A percentile compares a stretch with the other conserved stretches of the same genome.
These are phyloP conservation scores for Aspergillus novofumigatus DNA, from an alignment of 2,329 filamentous ascomycete species.

Conservation along the genomic window DNA sequence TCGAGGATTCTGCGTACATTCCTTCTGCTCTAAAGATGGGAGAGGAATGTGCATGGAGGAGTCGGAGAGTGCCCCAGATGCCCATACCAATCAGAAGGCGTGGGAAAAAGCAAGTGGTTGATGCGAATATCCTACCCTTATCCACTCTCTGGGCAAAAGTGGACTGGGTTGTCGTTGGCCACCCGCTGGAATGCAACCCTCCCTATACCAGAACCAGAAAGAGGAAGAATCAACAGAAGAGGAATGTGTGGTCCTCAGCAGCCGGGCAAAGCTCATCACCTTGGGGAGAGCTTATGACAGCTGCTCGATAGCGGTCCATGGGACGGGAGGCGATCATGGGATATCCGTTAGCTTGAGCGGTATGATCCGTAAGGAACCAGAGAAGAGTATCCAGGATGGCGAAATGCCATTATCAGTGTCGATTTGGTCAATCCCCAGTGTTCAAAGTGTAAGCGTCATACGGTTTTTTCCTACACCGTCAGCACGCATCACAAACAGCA, in stretches of 20 bases:
- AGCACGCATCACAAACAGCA: constrained; percentile 2
- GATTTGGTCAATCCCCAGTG: constrained; percentile 3
- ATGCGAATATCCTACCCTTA: constrained; percentile 20
- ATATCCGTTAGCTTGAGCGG: constrained; percentile 1
- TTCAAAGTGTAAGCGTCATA: constrained; percentile 35
- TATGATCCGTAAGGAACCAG: constrained; percentile 6
- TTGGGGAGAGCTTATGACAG: constrained; percentile 6
- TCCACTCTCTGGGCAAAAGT: constrained; percentile 15
- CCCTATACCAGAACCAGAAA: constrained; percentile 32
- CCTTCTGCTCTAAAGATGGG: constrained; percentile 29
- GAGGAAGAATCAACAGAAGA: constrained; percentile 19
- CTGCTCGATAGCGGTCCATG: not conserved
- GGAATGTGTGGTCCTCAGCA: constrained; percentile 20
- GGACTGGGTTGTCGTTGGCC: constrained; percentile 25
- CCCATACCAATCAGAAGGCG: constrained; percentile 22
- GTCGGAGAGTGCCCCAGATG: constrained; percentile 13
- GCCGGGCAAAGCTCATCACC: constrained; percentile 11
- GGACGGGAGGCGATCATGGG: not conserved
- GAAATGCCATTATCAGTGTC: not conserved
- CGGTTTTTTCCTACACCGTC: constrained; percentile 14
- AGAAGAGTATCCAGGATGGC: not conserved
- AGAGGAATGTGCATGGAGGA: constrained; percentile 29
- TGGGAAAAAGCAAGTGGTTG: constrained; percentile 15
- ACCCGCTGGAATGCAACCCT: constrained; percentile 34
- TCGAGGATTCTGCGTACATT: constrained; percentile 34